A percentile compares a stretch with the other conserved stretches of the same genome.
Conservation (phyloP, 306 rosid species). For the Cicer arietinum region DNA sequence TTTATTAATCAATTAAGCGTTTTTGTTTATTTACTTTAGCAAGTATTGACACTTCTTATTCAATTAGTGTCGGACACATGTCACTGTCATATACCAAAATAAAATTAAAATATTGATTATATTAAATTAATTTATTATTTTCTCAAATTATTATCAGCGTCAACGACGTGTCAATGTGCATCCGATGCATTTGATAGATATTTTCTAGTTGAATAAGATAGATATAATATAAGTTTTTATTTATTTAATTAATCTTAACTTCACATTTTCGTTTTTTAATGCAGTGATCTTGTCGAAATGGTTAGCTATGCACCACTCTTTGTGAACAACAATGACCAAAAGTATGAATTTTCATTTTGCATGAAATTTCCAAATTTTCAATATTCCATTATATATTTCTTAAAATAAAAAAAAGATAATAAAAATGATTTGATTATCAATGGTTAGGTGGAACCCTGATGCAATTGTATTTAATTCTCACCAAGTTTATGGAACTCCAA, state of each 20-base stretch:
- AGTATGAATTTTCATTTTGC: slow-evolving; percentile 38
- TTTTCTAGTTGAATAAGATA: no score
- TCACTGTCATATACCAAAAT: no score
- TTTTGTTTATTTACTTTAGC: no score
- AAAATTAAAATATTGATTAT: no score
- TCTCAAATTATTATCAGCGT: no score
- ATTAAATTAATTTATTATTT: no score
- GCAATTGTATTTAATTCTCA: slow-evolving; percentile 66
- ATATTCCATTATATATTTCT: neutral
- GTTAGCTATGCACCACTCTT: slow-evolving; percentile 79
- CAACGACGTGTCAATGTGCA: fast-evolving
- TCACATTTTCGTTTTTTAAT: slow-evolving; percentile 7
- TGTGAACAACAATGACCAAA: slow-evolving; percentile 58
- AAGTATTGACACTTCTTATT: no score
- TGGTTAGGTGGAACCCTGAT: slow-evolving; percentile 64
- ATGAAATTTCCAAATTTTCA: no score
- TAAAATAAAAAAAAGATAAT: neutral
- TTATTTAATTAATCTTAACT: neutral
- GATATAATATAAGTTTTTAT: neutral
- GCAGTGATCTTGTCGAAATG: slow-evolving; percentile 70
- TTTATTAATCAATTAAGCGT: no score
- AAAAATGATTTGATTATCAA: neutral
- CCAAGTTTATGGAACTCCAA: slow-evolving; percentile 63
- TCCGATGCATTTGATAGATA: no score
- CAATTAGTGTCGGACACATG: no score